These are phyloP conservation scores for Coemansia sp. DNA, from an alignment of 192 early-diverging fungal species.

Conservation along the genomic window DNA sequence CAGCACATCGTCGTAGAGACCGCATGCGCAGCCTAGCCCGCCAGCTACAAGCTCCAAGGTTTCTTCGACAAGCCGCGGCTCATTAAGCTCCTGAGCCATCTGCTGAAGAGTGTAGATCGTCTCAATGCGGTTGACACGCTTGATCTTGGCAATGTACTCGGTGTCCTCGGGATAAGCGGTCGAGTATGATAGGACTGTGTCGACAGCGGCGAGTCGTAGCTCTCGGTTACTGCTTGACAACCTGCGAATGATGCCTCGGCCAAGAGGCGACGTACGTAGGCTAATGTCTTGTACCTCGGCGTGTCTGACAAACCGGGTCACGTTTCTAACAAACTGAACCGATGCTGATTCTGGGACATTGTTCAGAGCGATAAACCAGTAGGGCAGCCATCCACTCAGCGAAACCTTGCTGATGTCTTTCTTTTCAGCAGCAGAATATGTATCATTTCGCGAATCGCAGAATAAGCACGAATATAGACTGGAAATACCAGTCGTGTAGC, in stretches of 20 bases:
- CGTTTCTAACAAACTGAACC: constrained; percentile 29
- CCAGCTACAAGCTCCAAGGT: constrained; percentile 45
- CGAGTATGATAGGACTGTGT: constrained; percentile 37
- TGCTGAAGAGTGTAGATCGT: constrained; percentile 22
- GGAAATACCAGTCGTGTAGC: neutral
- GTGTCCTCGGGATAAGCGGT: constrained; percentile 13
- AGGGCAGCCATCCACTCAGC: constrained; percentile 49
- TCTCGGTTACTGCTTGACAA: constrained; percentile 49
- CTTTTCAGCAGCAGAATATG: neutral
- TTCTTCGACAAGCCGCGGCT: constrained; percentile 39
- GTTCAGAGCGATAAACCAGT: constrained; percentile 53
- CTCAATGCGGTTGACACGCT: constrained; percentile 33
- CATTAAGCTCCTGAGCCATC: constrained; percentile 11
- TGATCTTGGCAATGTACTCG: constrained; percentile 5
- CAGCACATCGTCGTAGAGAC: constrained; percentile 26
- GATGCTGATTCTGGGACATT: constrained; percentile 25
- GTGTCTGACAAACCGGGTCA: constrained; percentile 45
- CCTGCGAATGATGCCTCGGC: constrained; percentile 37
- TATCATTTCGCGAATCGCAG: constrained; percentile 3
- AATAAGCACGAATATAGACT: neutral
- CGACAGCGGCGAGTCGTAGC: constrained; percentile 44
- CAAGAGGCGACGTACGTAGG: constrained; percentile 40
- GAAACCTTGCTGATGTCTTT: neutral
- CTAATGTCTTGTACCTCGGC: constrained; percentile 37
- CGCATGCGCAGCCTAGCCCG: constrained; percentile 35